Evolutionary conservation across 106 monocot genomes (phyloP), one percentile per base, ranked within the genome.

Genomic region (Apostasia shenzhenica): DNA sequence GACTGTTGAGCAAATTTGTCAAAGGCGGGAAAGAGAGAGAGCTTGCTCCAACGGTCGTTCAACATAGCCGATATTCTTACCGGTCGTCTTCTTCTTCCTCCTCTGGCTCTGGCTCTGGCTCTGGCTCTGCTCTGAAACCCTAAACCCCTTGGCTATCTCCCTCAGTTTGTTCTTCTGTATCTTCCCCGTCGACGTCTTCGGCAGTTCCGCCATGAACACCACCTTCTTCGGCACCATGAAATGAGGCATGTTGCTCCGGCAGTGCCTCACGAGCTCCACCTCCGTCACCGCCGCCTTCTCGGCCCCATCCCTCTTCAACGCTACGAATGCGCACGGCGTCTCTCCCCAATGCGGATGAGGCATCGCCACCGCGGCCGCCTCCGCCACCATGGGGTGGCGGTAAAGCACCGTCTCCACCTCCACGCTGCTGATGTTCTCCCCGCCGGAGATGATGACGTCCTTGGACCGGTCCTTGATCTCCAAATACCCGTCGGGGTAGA

Each of bases 401-500:
- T 82, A 84, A 6, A 95, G 67, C 67, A 81, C 88, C 2, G 43
- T 40, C 80, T 95, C 95, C 61, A 95, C 91, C 72, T 95, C 95
- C 2, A 88, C 82, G 78, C 91, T 91, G 64, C 91, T 88, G 67
- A 95, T 91, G 74, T 95, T 95, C 88, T 95, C 95, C 0, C 95
- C 95, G 2, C 95, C 95, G 8, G 88, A 91, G 14, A 91, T 95
- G 68, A 95, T 95, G 47, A 91, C 83, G 74, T 95, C 91, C 72
- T 95, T 95, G 3, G 79, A 80, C 68, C 91, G 69, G 60, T 95
- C 91, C 75, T 86, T 91, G 54, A 95, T 80, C 71, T 95, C 88
- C 0, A 95, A 63, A 54, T 91, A 91, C 6, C 94, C 94, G 52
- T 95, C 88, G 3, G 81, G 81, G 73, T 95, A 84, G 10, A 88